Evolutionary conservation across 179 eudicot species (phyloP).

Genomic region (Carnegiea gigantea): DNA sequence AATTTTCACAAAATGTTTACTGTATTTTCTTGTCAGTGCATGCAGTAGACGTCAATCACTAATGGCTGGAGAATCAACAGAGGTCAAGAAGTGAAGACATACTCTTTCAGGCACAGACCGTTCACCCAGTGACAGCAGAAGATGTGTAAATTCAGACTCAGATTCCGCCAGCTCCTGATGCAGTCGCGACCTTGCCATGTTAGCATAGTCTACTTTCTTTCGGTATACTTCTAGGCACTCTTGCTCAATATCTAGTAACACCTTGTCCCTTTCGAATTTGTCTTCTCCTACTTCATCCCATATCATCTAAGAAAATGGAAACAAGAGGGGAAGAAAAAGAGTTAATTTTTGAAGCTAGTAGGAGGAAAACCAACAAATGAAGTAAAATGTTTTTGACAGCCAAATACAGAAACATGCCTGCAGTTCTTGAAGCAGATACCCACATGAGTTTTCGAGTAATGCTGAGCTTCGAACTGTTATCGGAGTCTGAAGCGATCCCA

Average conservation of each 20-base stretch:
- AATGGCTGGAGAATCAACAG: not conserved
- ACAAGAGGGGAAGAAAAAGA: not conserved
- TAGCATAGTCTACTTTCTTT: constrained; percentile 90
- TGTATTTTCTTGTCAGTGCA: not conserved
- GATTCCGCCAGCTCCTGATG: constrained; percentile 91
- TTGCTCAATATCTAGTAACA: constrained; percentile 76
- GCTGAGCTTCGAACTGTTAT: constrained; percentile 49
- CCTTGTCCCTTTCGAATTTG: constrained; percentile 68
- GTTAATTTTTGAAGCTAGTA: not conserved
- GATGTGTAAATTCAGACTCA: constrained; percentile 89
- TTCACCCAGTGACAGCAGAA: constrained; percentile 81
- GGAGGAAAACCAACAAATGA: not conserved
- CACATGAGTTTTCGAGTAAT: constrained; percentile 76
- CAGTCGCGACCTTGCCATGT: constrained; percentile 77
- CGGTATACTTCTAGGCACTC: constrained; percentile 85
- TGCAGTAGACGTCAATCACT: not conserved
- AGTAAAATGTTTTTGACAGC: not conserved
- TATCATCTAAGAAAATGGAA: constrained; percentile 50
- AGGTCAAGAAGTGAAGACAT: constrained; percentile 23
- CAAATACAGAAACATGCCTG: constrained; percentile 55
- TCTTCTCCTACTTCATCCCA: constrained; percentile 99
- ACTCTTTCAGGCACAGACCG: constrained; percentile 86
- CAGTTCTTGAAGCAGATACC: constrained; percentile 85
- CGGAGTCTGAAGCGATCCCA: constrained; percentile 62
- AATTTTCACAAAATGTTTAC: not conserved